Conservation (phyloP, 129 eudicot genomes). For the Flaveria robusta region DNA sequence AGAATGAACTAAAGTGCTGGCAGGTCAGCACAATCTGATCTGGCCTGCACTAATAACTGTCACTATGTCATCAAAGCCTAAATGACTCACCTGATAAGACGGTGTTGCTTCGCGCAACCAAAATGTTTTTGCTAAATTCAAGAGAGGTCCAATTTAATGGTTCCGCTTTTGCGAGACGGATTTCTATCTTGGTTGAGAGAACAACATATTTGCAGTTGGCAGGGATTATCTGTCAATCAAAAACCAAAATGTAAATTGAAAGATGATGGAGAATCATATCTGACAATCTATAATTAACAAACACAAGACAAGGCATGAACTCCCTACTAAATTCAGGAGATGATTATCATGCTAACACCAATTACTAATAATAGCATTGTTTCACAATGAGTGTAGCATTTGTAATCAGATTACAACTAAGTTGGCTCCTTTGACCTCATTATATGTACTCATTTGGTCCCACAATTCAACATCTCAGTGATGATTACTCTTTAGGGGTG, state of each 20-base stretch:
- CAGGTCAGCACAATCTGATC: not conserved
- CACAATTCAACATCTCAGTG: too few relatives aligned
- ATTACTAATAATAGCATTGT: not conserved
- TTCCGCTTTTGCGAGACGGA: conserved; percentile 85
- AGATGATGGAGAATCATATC: not conserved
- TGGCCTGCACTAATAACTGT: not conserved
- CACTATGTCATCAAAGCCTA: not conserved
- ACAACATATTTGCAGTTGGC: conserved; percentile 66
- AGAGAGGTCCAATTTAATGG: conserved; percentile 67
- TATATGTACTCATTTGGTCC: too few relatives aligned
- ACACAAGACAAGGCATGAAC: not conserved
- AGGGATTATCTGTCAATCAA: conserved; percentile 62
- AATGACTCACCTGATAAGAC: conserved; percentile 46
- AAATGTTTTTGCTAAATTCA: conserved; percentile 50
- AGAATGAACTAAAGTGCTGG: not conserved
- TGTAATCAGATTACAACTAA: not conserved
- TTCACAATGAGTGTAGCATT: not conserved
- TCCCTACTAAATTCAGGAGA: not conserved
- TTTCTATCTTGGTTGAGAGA: conserved; percentile 80
- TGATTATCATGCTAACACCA: not conserved
- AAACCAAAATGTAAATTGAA: not conserved
- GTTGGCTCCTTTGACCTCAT: not conserved
- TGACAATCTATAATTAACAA: not conserved
- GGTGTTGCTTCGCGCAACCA: conserved; percentile 43
- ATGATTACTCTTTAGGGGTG: too few relatives aligned